Conservation (phyloP, 176 grass and related monocot species). For the Carex scoparia region DNA sequence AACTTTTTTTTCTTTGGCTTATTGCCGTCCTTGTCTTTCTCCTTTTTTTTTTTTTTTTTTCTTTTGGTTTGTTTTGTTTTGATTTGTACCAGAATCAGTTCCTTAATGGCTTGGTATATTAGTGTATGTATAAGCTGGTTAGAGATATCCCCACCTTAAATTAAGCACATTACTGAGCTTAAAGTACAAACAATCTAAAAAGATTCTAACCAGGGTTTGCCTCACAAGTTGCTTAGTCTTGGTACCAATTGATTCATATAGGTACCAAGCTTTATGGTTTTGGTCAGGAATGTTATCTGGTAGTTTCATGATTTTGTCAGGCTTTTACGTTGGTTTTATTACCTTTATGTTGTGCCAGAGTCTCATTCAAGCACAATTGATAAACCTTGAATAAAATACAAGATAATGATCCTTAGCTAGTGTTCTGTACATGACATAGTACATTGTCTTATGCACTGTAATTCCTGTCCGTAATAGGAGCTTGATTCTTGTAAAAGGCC, state of each 20-base stretch:
- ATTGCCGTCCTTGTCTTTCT: not conserved
- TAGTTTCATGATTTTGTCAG: not conserved
- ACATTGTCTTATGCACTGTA: conserved; percentile 9
- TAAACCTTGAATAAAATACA: not conserved
- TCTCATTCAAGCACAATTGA: not conserved
- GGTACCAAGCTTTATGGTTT: not conserved
- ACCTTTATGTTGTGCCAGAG: not conserved
- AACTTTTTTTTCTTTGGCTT: not conserved
- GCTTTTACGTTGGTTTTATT: not conserved
- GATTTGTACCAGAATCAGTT: not conserved
- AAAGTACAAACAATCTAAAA: not conserved
- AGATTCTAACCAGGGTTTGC: not conserved
- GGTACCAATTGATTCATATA: not conserved
- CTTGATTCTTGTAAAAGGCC: conserved; percentile 36
- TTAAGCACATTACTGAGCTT: not conserved
- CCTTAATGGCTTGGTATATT: not conserved
- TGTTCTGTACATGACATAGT: not conserved
- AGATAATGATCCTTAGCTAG: not conserved
- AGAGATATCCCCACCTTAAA: not conserved
- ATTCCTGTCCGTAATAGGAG: conserved; percentile 37
- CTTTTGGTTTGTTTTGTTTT: not conserved
- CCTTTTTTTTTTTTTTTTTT: not conserved
- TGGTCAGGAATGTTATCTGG: not conserved
- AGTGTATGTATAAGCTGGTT: not conserved
- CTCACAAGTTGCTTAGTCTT: not conserved